A percentile compares a stretch with the other conserved stretches of the same genome.
Evolutionary conservation across 345 rosid genomes (phyloP).

Genomic region (Eucalyptus cladocalyx): DNA sequence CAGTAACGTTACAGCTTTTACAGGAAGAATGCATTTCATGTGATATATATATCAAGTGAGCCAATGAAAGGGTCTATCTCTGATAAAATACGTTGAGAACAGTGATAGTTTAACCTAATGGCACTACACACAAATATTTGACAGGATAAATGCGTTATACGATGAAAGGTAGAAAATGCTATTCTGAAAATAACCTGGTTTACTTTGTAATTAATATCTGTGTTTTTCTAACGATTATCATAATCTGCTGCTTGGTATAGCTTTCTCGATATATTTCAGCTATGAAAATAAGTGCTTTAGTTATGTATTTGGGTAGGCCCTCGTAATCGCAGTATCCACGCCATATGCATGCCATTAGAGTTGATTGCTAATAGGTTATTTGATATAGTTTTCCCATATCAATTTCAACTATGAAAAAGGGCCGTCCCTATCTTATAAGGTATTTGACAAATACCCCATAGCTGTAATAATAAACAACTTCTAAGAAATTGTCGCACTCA

Average conservation of each 20-base stretch:
- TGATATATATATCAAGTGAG: neutral
- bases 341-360: neutral
- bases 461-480: neutral
- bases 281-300: neutral
- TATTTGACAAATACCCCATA: neutral
- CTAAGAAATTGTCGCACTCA: neutral
- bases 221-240: neutral
- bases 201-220: neutral
- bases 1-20: no score
- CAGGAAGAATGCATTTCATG: no score
- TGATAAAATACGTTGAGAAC: neutral
- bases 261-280: neutral
- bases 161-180: neutral
- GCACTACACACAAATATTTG: neutral
- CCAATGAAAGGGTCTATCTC: neutral
- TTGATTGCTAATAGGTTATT: no score
- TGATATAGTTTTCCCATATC: neutral
- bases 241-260: neutral
- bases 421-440: neutral
- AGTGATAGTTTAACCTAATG: neutral
- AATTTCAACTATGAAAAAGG: neutral
- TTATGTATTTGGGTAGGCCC: neutral
- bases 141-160: neutral
- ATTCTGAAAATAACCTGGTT: neutral
- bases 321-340: neutral